Percentiles rank a stretch among this genome's conserved stretches.
Conservation (phyloP, 1,284 basidiomycete species). For the Nidula niveotomentosa region DNA sequence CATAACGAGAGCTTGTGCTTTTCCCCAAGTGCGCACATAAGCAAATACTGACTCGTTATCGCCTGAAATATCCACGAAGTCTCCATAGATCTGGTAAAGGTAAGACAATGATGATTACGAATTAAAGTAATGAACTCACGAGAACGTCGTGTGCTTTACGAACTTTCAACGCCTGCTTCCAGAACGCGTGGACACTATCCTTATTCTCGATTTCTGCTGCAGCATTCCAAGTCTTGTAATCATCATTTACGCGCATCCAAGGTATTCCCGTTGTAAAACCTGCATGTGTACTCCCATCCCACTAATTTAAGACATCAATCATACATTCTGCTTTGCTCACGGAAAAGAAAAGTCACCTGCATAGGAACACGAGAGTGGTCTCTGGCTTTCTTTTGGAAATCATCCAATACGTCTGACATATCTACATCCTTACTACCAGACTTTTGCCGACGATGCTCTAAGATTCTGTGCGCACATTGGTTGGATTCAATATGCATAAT, state of each 20-base stretch:
- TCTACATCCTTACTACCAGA: conserved; percentile 42
- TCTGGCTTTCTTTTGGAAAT: conserved; percentile 61
- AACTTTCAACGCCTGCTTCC: conserved; percentile 49
- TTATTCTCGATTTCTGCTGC: conserved; percentile 44
- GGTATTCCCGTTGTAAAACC: conserved; percentile 68
- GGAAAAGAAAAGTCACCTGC: conserved; percentile 40
- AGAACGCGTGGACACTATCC: conserved; percentile 59
- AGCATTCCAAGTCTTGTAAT: conserved; percentile 65
- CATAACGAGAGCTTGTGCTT: conserved; percentile 37
- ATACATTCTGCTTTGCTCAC: neutral
- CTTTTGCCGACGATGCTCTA: conserved; percentile 35
- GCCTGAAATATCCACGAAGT: conserved; percentile 47
- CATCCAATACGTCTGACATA: conserved; percentile 57
- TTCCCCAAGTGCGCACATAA: conserved; percentile 45
- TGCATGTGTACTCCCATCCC: conserved; percentile 54
- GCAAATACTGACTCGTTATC: conserved; percentile 54
- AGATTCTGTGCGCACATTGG: conserved; percentile 24
- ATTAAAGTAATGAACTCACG: conserved; percentile 29
- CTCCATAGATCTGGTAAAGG: conserved; percentile 48
- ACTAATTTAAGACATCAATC: conserved; percentile 34
- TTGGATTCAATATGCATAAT: neutral
- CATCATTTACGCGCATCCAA: conserved; percentile 80
- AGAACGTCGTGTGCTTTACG: conserved; percentile 57
- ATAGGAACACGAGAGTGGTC: conserved; percentile 73
- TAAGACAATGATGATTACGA: neutral